Conservation (phyloP, 2,329 filamentous ascomycete species). For the Aspergillus fumigatiaffinis region DNA sequence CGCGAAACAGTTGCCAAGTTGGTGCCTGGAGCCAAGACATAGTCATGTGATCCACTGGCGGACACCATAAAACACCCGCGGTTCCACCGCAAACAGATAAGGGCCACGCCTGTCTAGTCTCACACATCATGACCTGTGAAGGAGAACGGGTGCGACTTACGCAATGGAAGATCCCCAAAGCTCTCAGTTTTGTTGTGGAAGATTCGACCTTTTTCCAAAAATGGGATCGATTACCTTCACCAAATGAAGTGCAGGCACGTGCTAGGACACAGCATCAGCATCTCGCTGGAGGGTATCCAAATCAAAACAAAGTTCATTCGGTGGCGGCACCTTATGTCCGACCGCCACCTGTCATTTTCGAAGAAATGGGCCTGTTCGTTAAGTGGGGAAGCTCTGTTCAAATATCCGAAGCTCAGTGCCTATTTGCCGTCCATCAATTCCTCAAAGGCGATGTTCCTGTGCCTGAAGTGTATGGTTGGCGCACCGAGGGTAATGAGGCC, state of each 20-base stretch:
- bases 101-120: background rate
- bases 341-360: constrained; percentile 25
- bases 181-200: constrained; percentile 13
- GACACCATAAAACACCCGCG: background rate
- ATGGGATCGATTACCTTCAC: constrained; percentile 16
- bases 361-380: constrained; percentile 28
- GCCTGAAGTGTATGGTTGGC: constrained; percentile 38
- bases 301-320: constrained; percentile 8
- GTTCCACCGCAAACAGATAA: background rate
- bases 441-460: constrained; percentile 27
- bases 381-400: constrained; percentile 27
- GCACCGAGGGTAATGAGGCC: constrained; percentile 13
- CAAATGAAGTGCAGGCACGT: constrained; percentile 12
- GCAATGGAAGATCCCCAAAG: constrained; percentile 11
- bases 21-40: too few relatives aligned
- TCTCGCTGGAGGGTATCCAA: constrained; percentile 10
- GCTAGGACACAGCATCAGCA: constrained; percentile 7
- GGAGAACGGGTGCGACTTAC: constrained; percentile 4
- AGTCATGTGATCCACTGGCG: too few relatives aligned
- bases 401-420: constrained; percentile 28
- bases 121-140: background rate
- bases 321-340: constrained; percentile 3
- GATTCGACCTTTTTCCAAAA: constrained; percentile 19
- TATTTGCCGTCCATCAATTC: constrained; percentile 23
- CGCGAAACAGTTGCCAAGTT: too few relatives aligned